phyloP scores from a whole-genome alignment of 768 basidiomycete species.

The Mycena kentingensis region DNA sequence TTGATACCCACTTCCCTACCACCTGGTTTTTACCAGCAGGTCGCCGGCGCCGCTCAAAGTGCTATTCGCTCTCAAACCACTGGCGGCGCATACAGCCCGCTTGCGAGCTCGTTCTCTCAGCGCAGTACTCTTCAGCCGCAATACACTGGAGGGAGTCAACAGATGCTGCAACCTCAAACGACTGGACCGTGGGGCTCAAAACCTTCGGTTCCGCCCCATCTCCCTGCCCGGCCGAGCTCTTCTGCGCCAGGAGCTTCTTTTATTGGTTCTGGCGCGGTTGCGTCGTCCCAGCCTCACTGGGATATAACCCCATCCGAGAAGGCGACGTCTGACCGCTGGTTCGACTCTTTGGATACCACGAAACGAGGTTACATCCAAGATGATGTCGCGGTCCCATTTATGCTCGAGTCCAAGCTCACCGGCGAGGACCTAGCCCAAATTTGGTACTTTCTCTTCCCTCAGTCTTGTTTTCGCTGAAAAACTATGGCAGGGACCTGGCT shows the following conservation, averaged over 20 bases:
- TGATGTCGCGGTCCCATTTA: slow-evolving; percentile 92
- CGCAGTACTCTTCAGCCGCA: slow-evolving; percentile 56
- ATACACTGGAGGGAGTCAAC: slow-evolving; percentile 58
- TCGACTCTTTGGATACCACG: slow-evolving; percentile 76
- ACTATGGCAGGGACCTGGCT: slow-evolving; percentile 76
- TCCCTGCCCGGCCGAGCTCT: slow-evolving; percentile 43
- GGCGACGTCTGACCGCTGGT: slow-evolving; percentile 72
- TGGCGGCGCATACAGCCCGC: slow-evolving; percentile 65
- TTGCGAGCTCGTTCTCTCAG: slow-evolving; percentile 42
- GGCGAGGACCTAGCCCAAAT: slow-evolving; percentile 85
- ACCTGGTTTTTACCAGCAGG: slow-evolving; percentile 84
- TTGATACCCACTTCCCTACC: slow-evolving; percentile 76
- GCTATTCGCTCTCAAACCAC: slow-evolving; percentile 56
- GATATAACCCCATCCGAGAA: slow-evolving; percentile 85
- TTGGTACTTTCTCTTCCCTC: slow-evolving; percentile 59
- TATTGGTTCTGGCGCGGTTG: slow-evolving; percentile 30
- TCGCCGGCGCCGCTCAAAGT: slow-evolving; percentile 46
- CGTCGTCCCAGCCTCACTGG: slow-evolving; percentile 52
- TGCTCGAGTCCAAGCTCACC: slow-evolving; percentile 85
- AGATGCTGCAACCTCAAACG: slow-evolving; percentile 46
- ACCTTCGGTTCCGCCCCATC: slow-evolving; percentile 28
- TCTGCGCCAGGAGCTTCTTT: slow-evolving; percentile 27
- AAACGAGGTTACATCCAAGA: slow-evolving; percentile 85
- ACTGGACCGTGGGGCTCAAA: slow-evolving; percentile 42
- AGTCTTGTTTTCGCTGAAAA: slow-evolving; percentile 8